Conservation (phyloP, 805 yeast species). For the Saccharomycopsis guyanensis region DNA sequence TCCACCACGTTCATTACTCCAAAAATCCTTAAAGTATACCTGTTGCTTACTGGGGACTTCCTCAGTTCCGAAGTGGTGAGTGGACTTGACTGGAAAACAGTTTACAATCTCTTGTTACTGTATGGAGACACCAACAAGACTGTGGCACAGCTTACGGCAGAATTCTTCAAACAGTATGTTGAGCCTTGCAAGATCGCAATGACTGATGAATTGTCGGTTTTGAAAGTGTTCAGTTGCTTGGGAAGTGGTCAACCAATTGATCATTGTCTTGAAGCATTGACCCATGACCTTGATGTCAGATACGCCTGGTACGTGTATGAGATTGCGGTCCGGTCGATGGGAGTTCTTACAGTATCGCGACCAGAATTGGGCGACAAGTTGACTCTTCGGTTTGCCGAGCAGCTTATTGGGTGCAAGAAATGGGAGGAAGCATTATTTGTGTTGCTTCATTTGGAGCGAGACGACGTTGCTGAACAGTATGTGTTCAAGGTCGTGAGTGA, state of each 20-base stretch:
- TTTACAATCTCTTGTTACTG: slow-evolving; percentile 50
- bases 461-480: slow-evolving; percentile 34
- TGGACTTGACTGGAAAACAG: slow-evolving; percentile 59
- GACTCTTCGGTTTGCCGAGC: slow-evolving; percentile 40
- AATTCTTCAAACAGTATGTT: slow-evolving; percentile 24
- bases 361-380: slow-evolving; percentile 32
- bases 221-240: slow-evolving; percentile 27
- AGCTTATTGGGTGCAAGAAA: slow-evolving; percentile 39
- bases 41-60: slow-evolving; percentile 50
- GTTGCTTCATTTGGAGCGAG: slow-evolving; percentile 47
- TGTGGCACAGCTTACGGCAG: slow-evolving; percentile 28
- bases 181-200: slow-evolving; percentile 19
- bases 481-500: slow-evolving; percentile 25
- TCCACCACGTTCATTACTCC: slow-evolving; percentile 41
- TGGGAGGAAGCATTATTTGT: slow-evolving; percentile 59
- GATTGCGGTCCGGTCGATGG: slow-evolving; percentile 29
- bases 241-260: slow-evolving; percentile 21
- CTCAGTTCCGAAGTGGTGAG: slow-evolving; percentile 31
- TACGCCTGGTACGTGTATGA: slow-evolving; percentile 47
- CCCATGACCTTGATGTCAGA: slow-evolving; percentile 28
- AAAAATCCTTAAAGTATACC: slow-evolving; percentile 51
- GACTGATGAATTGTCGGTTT: slow-evolving; percentile 23
- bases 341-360: slow-evolving; percentile 7
- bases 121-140: slow-evolving; percentile 46
- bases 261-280: slow-evolving; percentile 18